Conservation (phyloP, 257 asterid species). For the Solanum paucissectum region DNA sequence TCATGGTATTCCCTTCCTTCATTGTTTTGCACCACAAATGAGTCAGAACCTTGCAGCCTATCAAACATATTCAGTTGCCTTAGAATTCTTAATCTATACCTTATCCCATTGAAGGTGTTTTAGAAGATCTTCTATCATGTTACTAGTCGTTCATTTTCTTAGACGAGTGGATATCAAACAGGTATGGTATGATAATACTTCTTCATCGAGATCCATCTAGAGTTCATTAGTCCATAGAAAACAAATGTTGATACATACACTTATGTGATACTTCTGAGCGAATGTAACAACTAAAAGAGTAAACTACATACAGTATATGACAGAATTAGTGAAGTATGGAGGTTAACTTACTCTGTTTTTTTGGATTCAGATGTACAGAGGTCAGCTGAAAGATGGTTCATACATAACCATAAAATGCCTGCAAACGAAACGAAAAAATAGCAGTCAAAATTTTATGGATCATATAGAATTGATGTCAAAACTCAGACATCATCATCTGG, state of each 20-base stretch:
- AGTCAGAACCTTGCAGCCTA: background rate
- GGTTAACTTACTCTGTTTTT: background rate
- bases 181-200: background rate
- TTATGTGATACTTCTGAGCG: background rate
- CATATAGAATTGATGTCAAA: slow-evolving; percentile 64
- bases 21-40: background rate
- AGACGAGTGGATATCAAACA: background rate
- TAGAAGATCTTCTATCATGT: background rate
- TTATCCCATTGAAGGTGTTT: background rate
- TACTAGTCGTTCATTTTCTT: background rate
- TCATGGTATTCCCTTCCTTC: background rate
- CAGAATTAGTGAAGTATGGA: background rate
- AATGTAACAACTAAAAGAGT: background rate
- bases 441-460: slow-evolving; percentile 49
- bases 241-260: background rate
- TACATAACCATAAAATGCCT: slow-evolving; percentile 56
- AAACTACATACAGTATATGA: background rate
- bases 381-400: slow-evolving; percentile 63
- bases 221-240: background rate
- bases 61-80: background rate
- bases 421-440: slow-evolving; percentile 40
- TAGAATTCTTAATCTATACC: background rate
- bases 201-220: background rate
- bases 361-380: slow-evolving; percentile 57
- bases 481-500: slow-evolving; percentile 75